These are phyloP conservation scores for Phytopythium oedochilum DNA, from an alignment of 352 stramenopile species.

Conservation along the genomic window DNA sequence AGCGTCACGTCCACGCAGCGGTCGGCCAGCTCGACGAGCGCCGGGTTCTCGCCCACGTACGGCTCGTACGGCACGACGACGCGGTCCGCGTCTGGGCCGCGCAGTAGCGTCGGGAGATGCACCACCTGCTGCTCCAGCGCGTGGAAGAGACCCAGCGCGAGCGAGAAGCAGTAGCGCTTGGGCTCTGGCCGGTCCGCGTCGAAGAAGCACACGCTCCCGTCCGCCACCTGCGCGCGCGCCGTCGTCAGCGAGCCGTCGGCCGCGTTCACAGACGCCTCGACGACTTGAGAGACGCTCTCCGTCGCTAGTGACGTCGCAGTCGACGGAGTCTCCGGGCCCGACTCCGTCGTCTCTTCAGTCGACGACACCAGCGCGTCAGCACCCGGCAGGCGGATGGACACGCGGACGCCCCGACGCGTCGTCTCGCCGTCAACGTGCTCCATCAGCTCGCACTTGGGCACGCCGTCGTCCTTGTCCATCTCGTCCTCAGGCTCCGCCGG, in stretches of 20 bases:
- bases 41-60: constrained; percentile 43
- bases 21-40: constrained; percentile 44
- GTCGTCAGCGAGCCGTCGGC: neutral
- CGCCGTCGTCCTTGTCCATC: constrained; percentile 10
- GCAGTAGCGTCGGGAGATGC: constrained; percentile 32
- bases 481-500: constrained; percentile 8
- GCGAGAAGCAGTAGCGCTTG: constrained; percentile 62
- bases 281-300: neutral
- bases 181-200: constrained; percentile 48
- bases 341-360: constrained; percentile 4
- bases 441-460: constrained; percentile 21
- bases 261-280: neutral
- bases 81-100: constrained; percentile 23
- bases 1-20: constrained; percentile 60
- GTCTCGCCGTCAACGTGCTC: constrained; percentile 12
- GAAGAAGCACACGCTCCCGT: constrained; percentile 68
- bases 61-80: constrained; percentile 42
- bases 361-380: constrained; percentile 2
- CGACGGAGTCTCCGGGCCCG: neutral
- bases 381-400: constrained; percentile 4
- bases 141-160: constrained; percentile 57
- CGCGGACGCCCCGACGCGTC: constrained; percentile 19
- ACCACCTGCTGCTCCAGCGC: constrained; percentile 36
- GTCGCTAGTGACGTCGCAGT: neutral
- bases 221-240: constrained; percentile 34